Percentiles rank a stretch among this genome's conserved stretches.
Conservation (phyloP, 163 green algal species). For the Coccomyxa subellipsoidea region DNA sequence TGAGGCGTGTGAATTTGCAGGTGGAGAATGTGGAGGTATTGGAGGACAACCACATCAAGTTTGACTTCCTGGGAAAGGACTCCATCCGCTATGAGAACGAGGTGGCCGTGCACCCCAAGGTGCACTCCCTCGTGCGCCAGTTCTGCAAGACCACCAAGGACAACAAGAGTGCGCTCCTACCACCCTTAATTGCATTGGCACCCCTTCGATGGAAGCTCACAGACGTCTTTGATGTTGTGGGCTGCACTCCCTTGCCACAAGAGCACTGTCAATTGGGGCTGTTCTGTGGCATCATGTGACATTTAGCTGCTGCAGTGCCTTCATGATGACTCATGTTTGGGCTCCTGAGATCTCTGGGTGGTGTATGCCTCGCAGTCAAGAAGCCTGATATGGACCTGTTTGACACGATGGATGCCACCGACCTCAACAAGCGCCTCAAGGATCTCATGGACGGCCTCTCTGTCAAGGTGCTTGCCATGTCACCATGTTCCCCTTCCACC, state of each 20-base stretch:
- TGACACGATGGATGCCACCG: slow-evolving; percentile 84
- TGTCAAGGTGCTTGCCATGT: slow-evolving; percentile 93
- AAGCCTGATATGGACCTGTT: slow-evolving; percentile 83
- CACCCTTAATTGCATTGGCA: too few species aligned
- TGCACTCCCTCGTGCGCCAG: slow-evolving; percentile 79
- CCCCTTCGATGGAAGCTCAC: too few species aligned
- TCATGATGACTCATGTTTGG: too few species aligned
- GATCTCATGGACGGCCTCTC: slow-evolving; percentile 92
- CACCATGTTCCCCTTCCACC: too few species aligned
- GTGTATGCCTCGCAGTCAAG: slow-evolving; percentile 61
- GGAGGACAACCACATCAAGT: slow-evolving; percentile 74
- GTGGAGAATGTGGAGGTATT: slow-evolving; percentile 87
- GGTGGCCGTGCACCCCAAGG: slow-evolving; percentile 74
- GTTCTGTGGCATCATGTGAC: too few species aligned
- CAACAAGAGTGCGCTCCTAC: not conserved
- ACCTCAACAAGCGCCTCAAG: slow-evolving; percentile 94
- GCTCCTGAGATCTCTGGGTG: not conserved
- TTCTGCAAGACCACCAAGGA: slow-evolving; percentile 46
- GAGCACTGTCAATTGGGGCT: too few species aligned
- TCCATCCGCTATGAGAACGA: slow-evolving; percentile 95
- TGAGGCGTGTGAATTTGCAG: slow-evolving; percentile 30
- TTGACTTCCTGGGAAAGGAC: slow-evolving; percentile 99
- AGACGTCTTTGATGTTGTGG: too few species aligned
- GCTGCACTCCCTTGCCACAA: too few species aligned
- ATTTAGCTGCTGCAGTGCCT: not conserved